Conservation (phyloP, 768 basidiomycete species). For the Fomitopsis pulvina region DNA sequence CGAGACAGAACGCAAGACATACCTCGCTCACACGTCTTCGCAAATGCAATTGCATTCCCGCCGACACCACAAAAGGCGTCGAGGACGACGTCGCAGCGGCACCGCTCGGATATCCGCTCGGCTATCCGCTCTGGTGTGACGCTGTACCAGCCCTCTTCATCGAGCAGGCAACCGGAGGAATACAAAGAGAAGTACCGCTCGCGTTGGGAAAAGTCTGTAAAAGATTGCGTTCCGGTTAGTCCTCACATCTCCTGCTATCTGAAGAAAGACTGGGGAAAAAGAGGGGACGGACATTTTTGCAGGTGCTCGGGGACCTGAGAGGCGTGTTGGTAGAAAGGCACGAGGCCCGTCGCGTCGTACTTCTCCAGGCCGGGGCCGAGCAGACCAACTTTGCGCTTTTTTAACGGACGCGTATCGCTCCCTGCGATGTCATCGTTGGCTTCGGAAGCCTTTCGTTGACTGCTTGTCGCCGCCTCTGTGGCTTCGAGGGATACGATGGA, state of each 20-base stretch:
- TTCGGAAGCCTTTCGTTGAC: neutral
- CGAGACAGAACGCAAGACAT: conserved; percentile 19
- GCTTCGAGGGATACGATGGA: neutral
- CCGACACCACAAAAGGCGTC: conserved; percentile 98
- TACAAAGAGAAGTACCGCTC: conserved; percentile 77
- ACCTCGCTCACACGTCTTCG: conserved; percentile 94
- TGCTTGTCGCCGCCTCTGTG: neutral
- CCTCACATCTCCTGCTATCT: too few relatives aligned
- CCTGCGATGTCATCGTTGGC: neutral
- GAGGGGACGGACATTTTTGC: conserved; percentile 64
- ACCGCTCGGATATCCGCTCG: conserved; percentile 86
- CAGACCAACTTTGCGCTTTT: conserved; percentile 26
- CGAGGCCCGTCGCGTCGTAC: conserved; percentile 69
- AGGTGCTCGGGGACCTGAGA: conserved; percentile 73
- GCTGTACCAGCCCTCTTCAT: conserved; percentile 97
- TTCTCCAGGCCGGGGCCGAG: conserved; percentile 29
- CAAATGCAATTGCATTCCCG: conserved; percentile 96
- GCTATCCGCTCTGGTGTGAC: conserved; percentile 95
- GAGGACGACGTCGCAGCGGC: conserved; percentile 75
- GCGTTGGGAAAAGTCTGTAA: conserved; percentile 82
- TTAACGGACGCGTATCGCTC: conserved; percentile 21
- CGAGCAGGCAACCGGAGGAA: conserved; percentile 76
- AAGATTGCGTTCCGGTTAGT: too few relatives aligned
- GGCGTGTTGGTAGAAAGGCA: conserved; percentile 58
- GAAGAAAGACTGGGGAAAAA: neutral